A percentile compares a stretch with the other conserved stretches of the same genome.
Conservation (phyloP, 345 rosid species). For the Triadica sebifera region DNA sequence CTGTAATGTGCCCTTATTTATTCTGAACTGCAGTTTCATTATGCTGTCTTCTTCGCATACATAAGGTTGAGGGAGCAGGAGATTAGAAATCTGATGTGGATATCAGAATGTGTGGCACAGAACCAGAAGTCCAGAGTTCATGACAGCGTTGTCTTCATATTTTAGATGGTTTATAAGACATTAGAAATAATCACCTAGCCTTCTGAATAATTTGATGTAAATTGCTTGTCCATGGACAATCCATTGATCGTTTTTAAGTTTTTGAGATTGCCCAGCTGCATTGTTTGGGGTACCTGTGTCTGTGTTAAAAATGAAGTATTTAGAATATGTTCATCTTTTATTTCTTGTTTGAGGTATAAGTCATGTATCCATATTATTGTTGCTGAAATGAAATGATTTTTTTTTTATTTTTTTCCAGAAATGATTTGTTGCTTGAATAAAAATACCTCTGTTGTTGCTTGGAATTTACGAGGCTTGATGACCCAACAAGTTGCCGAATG, state of each 20-base stretch:
- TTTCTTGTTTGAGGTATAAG: constrained; percentile 1
- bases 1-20: background rate
- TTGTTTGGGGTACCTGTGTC: background rate
- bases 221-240: background rate
- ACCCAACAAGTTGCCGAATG: too few relatives aligned
- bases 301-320: constrained; percentile 16
- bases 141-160: constrained; percentile 94
- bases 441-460: too few relatives aligned
- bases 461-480: too few relatives aligned
- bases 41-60: constrained; percentile 87
- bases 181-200: background rate
- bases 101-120: constrained; percentile 97
- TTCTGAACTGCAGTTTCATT: constrained; percentile 71
- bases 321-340: background rate
- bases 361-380: background rate
- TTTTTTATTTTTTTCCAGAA: too few relatives aligned
- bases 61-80: constrained; percentile 98
- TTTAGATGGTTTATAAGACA: constrained; percentile 35
- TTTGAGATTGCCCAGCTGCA: constrained; percentile 20
- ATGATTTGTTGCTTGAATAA: too few relatives aligned
- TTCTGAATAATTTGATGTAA: background rate
- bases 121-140: constrained; percentile 98
- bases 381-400: background rate
- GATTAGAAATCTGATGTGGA: constrained; percentile 98
- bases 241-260: constrained; percentile 6